Percentiles rank a stretch among this genome's conserved stretches.
Conservation (phyloP, 805 yeast species). For the Hemisphaericaspora nanyangensis region DNA sequence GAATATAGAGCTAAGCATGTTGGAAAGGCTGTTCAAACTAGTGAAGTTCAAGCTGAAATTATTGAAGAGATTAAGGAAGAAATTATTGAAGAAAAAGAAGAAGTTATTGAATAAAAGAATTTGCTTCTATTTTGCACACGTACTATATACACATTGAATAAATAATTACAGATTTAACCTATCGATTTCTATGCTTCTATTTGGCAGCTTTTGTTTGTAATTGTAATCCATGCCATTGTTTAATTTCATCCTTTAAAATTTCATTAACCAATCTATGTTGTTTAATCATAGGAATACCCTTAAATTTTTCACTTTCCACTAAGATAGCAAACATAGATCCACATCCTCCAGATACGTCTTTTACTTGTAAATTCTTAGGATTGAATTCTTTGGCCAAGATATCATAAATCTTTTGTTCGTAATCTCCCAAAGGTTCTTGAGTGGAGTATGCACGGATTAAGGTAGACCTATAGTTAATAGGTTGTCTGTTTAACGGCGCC, state of each 20-base stretch:
- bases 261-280: slow-evolving; percentile 90
- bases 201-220: slow-evolving; percentile 53
- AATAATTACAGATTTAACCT: background rate
- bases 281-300: slow-evolving; percentile 79
- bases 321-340: slow-evolving; percentile 96
- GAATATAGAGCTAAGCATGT: slow-evolving; percentile 58
- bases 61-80: slow-evolving; percentile 77
- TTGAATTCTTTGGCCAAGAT: slow-evolving; percentile 51
- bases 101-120: slow-evolving; percentile 47
- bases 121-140: background rate
- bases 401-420: slow-evolving; percentile 60
- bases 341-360: slow-evolving; percentile 89
- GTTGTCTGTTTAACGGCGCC: too few species aligned
- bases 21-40: slow-evolving; percentile 33
- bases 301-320: slow-evolving; percentile 68
- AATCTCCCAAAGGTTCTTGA: slow-evolving; percentile 43
- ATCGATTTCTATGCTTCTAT: background rate
- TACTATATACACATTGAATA: background rate
- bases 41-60: slow-evolving; percentile 49
- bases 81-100: slow-evolving; percentile 67
- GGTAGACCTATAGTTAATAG: too few species aligned
- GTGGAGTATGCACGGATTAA: too few species aligned
- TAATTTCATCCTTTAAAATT: slow-evolving; percentile 75
- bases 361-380: slow-evolving; percentile 64
- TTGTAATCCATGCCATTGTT: slow-evolving; percentile 94